Evolutionary conservation across 306 rosid genomes (phyloP).

Genomic region (Pueraria montana): DNA sequence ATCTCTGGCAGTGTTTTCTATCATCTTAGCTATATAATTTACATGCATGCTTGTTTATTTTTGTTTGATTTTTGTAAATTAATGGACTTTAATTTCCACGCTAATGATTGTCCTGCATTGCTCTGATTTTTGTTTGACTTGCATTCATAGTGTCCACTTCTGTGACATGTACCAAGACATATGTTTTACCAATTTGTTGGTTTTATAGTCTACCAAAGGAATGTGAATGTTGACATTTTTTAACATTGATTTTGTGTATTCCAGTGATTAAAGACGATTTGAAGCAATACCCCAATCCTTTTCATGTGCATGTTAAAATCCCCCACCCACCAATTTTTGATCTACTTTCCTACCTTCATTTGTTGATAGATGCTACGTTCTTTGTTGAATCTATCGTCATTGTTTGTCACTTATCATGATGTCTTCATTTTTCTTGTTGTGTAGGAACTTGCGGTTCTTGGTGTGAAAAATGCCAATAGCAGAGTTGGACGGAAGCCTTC

Average conservation of each 20-base stretch:
- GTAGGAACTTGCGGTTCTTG: slow-evolving; percentile 89
- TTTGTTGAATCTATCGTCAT: slow-evolving; percentile 26
- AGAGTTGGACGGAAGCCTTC: slow-evolving; percentile 79
- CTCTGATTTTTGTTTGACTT: slow-evolving; percentile 17
- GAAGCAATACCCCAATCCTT: neutral
- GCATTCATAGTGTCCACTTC: neutral
- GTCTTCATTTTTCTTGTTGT: slow-evolving; percentile 28
- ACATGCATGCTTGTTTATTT: neutral
- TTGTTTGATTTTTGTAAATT: neutral
- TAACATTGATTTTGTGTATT: neutral
- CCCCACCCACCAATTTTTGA: neutral
- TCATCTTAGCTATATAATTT: neutral
- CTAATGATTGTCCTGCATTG: neutral
- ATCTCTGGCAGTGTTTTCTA: slow-evolving; percentile 14
- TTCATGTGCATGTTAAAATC: neutral
- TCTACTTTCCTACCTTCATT: neutral
- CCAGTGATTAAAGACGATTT: neutral
- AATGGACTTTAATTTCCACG: neutral
- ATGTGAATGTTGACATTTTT: neutral
- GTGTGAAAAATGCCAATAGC: slow-evolving; percentile 71
- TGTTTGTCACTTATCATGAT: slow-evolving; percentile 33
- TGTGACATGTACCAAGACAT: neutral
- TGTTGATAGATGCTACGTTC: slow-evolving; percentile 15
- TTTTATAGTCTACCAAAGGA: too few relatives aligned
- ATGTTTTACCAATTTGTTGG: too few relatives aligned